Base-by-base conservation (phyloP, 2,329 filamentous ascomycete species). In the Clarireedia monteithiana region DNA sequence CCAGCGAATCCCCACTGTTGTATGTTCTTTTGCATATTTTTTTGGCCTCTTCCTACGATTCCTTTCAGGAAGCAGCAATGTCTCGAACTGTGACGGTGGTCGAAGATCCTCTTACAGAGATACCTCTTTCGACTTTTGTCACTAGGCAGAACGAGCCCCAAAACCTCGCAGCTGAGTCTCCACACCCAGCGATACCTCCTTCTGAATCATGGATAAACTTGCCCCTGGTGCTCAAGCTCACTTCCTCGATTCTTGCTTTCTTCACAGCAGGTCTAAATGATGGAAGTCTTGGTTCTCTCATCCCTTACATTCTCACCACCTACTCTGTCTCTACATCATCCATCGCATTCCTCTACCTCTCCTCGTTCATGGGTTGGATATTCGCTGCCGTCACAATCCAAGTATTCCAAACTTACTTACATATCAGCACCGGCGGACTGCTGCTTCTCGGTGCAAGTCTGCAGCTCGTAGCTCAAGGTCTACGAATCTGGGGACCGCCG, bases 261-360 rank as follows among this genome's bases (percentile, higher is more conserved):
- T 84, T 86, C 63, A 80, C 83, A 30, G 81, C 83, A 0, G 83
- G 84, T 0, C 73, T 81, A 48, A 86, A 85, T 56, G 84, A 86
- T 65, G 83, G 83, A 34, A 83, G 78, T 58, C 71, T 86, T 0
- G 84, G 84, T 2, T 76, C 83, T 1, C 60, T 87, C 14, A 77
- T 86, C 1, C 84, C 83, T 0, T 84, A 86, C 62, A 74, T 86
- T 9, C 74, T 86, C 4, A 72, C 75, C 5, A 75, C 77, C 3
- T 84, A 85, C 62, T 59, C 71, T 5, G 75, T 84, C 47, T 75
- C 69, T 12, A 83, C 79, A 0, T 76, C 75, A 23, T 71, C 76
- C 27, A 73, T 80, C 4, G 74, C 78, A 0, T 69, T 77, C 23
- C 68, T 84, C 73, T 81, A 69, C 57, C 79, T 72, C 23, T 74